Conservation (phyloP, 2,329 filamentous ascomycete species). For the Trichophyton equinum region DNA sequence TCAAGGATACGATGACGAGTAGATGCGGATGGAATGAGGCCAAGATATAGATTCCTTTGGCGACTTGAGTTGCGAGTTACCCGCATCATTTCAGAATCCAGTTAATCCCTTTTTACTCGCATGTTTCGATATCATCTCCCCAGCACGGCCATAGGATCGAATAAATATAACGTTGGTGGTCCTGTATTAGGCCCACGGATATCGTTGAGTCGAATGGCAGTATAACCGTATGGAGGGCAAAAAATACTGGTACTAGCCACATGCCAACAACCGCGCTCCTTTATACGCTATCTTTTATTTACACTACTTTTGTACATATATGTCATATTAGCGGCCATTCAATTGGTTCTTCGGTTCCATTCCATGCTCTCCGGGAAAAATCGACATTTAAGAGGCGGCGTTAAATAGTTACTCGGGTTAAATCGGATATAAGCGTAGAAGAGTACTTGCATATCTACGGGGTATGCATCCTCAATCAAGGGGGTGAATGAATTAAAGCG, state of each 20-base stretch:
- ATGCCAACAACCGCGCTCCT: background rate
- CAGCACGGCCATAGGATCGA: background rate
- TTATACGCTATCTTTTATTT: background rate
- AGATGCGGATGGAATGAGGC: background rate
- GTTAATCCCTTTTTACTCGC: background rate
- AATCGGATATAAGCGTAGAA: no score
- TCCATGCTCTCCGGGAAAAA: background rate
- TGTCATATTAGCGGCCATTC: background rate
- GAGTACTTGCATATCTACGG: no score
- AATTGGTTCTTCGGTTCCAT: background rate
- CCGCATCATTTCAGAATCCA: background rate
- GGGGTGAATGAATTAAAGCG: background rate
- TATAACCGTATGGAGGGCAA: background rate
- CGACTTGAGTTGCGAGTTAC: background rate
- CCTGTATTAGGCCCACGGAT: background rate
- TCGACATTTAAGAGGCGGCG: background rate
- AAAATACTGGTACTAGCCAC: background rate
- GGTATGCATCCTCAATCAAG: no score
- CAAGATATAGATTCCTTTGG: background rate
- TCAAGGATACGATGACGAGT: conserved; percentile 36
- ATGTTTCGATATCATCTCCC: background rate
- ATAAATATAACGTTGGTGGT: background rate
- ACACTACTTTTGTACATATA: background rate
- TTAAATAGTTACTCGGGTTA: no score
- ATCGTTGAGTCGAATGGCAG: background rate